Base-by-base conservation (phyloP, 169 alveolate genomes). In the Neospora caninum region DNA sequence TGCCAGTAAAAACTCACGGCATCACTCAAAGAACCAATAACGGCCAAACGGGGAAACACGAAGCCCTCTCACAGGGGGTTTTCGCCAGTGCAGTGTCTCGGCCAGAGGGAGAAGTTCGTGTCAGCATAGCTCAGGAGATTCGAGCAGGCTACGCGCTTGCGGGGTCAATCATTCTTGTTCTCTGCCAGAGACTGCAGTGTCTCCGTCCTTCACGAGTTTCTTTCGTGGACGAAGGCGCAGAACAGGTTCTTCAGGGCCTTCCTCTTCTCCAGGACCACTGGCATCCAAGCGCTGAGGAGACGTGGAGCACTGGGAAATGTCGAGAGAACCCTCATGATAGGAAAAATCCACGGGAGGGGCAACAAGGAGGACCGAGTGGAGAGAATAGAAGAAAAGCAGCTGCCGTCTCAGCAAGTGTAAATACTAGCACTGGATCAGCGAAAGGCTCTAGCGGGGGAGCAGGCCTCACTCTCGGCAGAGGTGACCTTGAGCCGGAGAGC, bases 101-200 rank as follows among this genome's bases (percentile, higher is more conserved):
- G 73, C n/a, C 31, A 22, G 73, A 16, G 34, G 73, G 34, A n/a
- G 86, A 29, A 18, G 20, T 78, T 38, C 86, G 49, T 16, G 86
- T 78, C n/a, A 78, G 42, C 42, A n/a, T 16, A 36, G 86, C 86
- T 78, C 86, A 78, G 13, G 86, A 78, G 20, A 78, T 78, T 38
- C 86, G 86, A 20, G 42, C 39, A 43, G 86, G 86, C 45, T 78
- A 78, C 45, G 86, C 86, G 2, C 86, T 78, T 20, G 86, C 86
- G 31, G 86, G 39, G 39, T 18, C 86, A 2, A n/a, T n/a, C 86
- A 16, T 78, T 16, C 86, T 78, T 20, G 86, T n/a, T 20, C 45
- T 78, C 39, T 78, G 86, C 31, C 49, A n/a, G 49, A 20, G 27
- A n/a, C 45, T 78, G 45, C 86, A 78, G 45, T 78, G 86, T n/a